These are phyloP conservation scores for Plasmodium adleri DNA, from an alignment of 169 alveolate species.

Conservation along the genomic window DNA sequence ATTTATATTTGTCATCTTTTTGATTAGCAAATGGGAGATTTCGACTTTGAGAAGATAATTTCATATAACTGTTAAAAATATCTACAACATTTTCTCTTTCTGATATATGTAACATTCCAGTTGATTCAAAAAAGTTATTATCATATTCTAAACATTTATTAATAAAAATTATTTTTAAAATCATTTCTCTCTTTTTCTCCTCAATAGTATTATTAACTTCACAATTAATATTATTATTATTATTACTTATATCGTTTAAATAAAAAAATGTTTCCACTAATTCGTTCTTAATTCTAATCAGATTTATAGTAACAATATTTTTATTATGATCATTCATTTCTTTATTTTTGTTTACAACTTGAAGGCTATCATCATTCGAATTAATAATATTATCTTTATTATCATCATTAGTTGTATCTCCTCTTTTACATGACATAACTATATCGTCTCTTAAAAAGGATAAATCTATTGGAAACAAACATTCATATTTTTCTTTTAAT, in stretches of 20 bases:
- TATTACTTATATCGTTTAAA: constrained; percentile 15
- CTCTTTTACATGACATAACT: neutral
- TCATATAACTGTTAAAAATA: constrained; percentile 46
- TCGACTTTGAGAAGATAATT: constrained; percentile 15
- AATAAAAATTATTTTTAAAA: constrained; percentile 18
- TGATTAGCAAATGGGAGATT: neutral
- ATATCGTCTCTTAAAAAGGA: constrained; percentile 37
- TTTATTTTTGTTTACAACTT: neutral
- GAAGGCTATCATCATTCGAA: neutral
- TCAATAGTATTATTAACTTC: too few species aligned
- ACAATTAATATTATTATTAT: neutral
- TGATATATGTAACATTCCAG: constrained; percentile 26
- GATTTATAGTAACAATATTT: constrained; percentile 10
- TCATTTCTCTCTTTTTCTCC: neutral
- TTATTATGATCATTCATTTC: neutral
- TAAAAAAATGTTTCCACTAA: constrained; percentile 53
- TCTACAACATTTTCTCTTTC: constrained; percentile 48
- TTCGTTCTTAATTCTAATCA: constrained; percentile 35
- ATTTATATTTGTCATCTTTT: constrained; percentile 35
- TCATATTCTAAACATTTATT: constrained; percentile 31
- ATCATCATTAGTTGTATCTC: neutral
- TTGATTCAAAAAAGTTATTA: constrained; percentile 58
- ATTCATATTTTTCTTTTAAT: neutral
- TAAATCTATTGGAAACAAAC: constrained; percentile 46
- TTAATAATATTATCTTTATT: neutral